Evolutionary conservation across 805 yeast genomes (phyloP).

Genomic region (Monosporozyma yasuniensis): DNA sequence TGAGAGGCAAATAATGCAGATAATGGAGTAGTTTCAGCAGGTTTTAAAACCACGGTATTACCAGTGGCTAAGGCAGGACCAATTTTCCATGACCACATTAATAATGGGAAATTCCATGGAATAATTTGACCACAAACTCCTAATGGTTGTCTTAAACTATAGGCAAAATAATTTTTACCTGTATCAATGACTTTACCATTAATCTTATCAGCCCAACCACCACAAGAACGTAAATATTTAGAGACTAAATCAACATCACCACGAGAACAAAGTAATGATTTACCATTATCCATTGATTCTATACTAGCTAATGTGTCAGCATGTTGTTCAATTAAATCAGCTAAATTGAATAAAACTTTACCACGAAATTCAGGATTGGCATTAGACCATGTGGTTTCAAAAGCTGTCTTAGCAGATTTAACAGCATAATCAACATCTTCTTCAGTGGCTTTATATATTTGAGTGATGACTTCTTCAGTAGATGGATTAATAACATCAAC

Average conservation of each 20-base stretch:
- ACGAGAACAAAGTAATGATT: constrained; percentile 58
- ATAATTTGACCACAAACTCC: constrained; percentile 95
- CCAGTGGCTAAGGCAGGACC: constrained; percentile 92
- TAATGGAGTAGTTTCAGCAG: constrained; percentile 88
- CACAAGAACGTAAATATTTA: constrained; percentile 69
- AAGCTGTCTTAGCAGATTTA: constrained; percentile 73
- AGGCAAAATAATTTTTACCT: constrained; percentile 62
- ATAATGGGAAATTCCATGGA: constrained; percentile 94
- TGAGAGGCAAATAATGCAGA: constrained; percentile 71
- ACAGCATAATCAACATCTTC: constrained; percentile 84
- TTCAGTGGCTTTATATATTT: constrained; percentile 63
- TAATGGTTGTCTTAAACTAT: constrained; percentile 79
- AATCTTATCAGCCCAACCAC: constrained; percentile 87
- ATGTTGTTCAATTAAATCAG: constrained; percentile 66
- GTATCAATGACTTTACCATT: constrained; percentile 70
- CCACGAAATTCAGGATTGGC: constrained; percentile 64
- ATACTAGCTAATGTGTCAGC: constrained; percentile 65
- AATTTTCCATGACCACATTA: constrained; percentile 91
- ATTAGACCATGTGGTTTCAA: constrained; percentile 66
- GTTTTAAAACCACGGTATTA: constrained; percentile 77
- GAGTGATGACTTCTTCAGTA: constrained; percentile 61
- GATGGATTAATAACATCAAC: constrained; percentile 60
- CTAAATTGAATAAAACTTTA: constrained; percentile 55
- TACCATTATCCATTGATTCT: constrained; percentile 87
- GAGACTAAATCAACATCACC: constrained; percentile 70